phyloP scores from a whole-genome alignment of 352 stramenopile species.

The Phytophthora aleatoria region DNA sequence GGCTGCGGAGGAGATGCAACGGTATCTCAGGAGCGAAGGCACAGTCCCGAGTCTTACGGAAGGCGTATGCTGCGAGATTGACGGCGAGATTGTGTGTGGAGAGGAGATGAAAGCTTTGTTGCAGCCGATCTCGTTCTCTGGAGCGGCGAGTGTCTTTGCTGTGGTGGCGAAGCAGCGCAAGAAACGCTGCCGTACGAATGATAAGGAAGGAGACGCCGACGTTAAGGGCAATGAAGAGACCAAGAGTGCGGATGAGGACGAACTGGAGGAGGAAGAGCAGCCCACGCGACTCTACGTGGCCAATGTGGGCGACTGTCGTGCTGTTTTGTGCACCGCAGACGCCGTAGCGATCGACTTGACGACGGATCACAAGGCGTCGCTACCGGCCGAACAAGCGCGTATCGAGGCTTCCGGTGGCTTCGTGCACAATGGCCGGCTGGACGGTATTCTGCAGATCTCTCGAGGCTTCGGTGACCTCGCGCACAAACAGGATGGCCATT shows the following conservation, averaged over 20 bases:
- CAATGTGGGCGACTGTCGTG: constrained; percentile 91
- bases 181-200: constrained; percentile 29
- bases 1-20: constrained; percentile 39
- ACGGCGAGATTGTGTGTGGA: constrained; percentile 37
- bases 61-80: constrained; percentile 50
- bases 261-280: constrained; percentile 29
- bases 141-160: constrained; percentile 69
- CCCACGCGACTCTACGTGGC: constrained; percentile 78
- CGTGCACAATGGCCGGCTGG: constrained; percentile 88
- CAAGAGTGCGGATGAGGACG: constrained; percentile 4
- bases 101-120: constrained; percentile 57
- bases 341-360: constrained; percentile 82
- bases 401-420: constrained; percentile 86
- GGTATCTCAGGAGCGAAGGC: constrained; percentile 21
- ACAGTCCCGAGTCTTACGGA: constrained; percentile 27
- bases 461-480: constrained; percentile 89
- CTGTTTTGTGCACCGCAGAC: constrained; percentile 80
- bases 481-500: constrained; percentile 89
- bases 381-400: constrained; percentile 74
- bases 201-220: constrained; percentile 9
- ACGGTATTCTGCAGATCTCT: constrained; percentile 89
- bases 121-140: constrained; percentile 87
- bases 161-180: constrained; percentile 58
- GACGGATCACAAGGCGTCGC: constrained; percentile 87
- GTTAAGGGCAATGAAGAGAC: constrained; percentile 9